These are phyloP conservation scores for Xerocomellus chrysenteron DNA, from an alignment of 768 basidiomycete genomes.

Conservation along the genomic window DNA sequence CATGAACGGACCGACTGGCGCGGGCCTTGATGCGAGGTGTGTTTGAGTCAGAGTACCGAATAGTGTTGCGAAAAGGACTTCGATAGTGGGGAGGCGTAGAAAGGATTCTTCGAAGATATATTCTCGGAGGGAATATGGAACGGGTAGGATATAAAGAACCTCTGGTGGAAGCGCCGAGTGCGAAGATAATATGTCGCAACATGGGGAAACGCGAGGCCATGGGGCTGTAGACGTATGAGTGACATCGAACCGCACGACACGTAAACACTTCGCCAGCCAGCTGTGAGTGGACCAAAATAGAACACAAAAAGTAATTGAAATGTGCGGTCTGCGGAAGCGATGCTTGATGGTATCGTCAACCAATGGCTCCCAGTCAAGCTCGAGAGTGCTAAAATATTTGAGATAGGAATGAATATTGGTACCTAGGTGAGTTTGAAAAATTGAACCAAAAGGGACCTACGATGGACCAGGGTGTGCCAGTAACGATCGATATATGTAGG, in stretches of 20 bases:
- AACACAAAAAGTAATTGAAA: neutral
- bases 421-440: neutral
- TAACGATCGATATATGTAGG: neutral
- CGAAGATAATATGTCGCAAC: neutral
- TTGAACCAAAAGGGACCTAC: neutral
- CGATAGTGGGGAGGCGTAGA: neutral
- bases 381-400: neutral
- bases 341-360: constrained; percentile 1
- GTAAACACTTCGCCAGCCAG: neutral
- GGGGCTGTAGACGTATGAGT: neutral
- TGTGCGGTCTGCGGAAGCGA: neutral
- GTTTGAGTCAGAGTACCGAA: neutral
- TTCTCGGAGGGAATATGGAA: neutral
- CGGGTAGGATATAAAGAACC: neutral
- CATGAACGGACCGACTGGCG: neutral
- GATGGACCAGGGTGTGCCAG: neutral
- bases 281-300: neutral
- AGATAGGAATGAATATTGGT: neutral
- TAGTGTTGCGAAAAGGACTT: neutral
- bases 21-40: neutral
- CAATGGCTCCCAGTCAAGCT: neutral
- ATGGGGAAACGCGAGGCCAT: neutral
- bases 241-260: neutral
- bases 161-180: neutral
- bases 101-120: neutral